phyloP scores from a whole-genome alignment of 2,329 filamentous ascomycete species.

The Colletotrichum eleusines region DNA sequence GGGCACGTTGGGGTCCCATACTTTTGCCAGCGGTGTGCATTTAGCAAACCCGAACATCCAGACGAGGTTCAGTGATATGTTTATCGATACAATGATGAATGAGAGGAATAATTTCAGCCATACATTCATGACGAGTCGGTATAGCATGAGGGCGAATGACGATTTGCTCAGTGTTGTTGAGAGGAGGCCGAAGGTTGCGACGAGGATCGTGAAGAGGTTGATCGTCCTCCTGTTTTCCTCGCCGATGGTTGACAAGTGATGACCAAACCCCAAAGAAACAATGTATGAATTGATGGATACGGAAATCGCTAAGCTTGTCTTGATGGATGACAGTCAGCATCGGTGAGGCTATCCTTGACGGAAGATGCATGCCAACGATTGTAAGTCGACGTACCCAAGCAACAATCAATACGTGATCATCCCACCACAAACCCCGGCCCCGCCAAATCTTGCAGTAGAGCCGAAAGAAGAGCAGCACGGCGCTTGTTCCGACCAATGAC shows the following conservation, averaged over 20 bases:
- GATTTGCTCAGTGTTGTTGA: conserved; percentile 44
- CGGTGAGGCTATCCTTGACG: background rate
- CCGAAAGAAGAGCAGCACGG: conserved; percentile 48
- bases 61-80: conserved; percentile 45
- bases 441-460: conserved; percentile 54
- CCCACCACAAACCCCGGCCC: conserved; percentile 53
- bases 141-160: conserved; percentile 44
- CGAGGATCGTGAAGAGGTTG: conserved; percentile 43
- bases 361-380: background rate
- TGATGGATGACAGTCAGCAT: background rate
- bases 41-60: conserved; percentile 52
- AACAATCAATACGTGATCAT: conserved; percentile 52
- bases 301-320: conserved; percentile 48
- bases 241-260: conserved; percentile 43
- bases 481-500: conserved; percentile 46
- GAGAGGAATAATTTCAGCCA: conserved; percentile 47
- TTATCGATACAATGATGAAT: conserved; percentile 45
- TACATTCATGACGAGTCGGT: conserved; percentile 44
- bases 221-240: conserved; percentile 41
- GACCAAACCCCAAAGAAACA: conserved; percentile 47
- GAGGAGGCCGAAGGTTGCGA: conserved; percentile 44
- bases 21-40: conserved; percentile 48
- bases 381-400: conserved; percentile 50
- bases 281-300: conserved; percentile 50
- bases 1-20: conserved; percentile 45